Evolutionary conservation across 164 flowering plant genomes (phyloP).

Genomic region (Protea cynaroides): DNA sequence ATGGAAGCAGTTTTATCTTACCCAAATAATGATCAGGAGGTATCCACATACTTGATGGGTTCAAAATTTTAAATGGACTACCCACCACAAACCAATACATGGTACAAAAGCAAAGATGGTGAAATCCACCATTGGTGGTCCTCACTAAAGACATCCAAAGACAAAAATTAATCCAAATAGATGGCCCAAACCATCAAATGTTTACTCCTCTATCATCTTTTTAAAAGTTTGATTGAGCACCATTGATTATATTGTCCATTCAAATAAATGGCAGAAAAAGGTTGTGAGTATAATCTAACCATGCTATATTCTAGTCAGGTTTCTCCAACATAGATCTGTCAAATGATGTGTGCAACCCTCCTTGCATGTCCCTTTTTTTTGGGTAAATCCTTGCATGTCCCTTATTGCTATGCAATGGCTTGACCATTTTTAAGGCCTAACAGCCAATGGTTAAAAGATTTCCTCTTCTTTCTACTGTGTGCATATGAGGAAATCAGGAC

Average conservation of each 20-base stretch:
- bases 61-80: neutral
- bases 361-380: too few relatives aligned
- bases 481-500: neutral
- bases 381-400: too few relatives aligned
- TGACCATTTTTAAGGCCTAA: neutral
- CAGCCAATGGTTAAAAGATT: neutral
- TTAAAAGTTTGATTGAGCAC: neutral
- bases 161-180: neutral
- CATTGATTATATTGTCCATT: neutral
- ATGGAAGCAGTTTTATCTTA: neutral
- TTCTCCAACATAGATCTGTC: too few relatives aligned
- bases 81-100: too few relatives aligned
- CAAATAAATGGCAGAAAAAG: neutral
- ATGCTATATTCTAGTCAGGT: too few relatives aligned
- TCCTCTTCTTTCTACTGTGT: neutral
- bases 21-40: neutral
- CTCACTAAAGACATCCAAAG: neutral
- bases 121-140: neutral
- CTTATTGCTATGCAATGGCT: too few relatives aligned
- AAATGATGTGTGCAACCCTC: too few relatives aligned
- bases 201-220: neutral
- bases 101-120: neutral
- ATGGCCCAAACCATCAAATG: neutral
- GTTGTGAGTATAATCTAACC: too few relatives aligned
- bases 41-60: neutral